Evolutionary conservation across 2,329 filamentous ascomycete genomes (phyloP).

Genomic region (Penicillium sp.): DNA sequence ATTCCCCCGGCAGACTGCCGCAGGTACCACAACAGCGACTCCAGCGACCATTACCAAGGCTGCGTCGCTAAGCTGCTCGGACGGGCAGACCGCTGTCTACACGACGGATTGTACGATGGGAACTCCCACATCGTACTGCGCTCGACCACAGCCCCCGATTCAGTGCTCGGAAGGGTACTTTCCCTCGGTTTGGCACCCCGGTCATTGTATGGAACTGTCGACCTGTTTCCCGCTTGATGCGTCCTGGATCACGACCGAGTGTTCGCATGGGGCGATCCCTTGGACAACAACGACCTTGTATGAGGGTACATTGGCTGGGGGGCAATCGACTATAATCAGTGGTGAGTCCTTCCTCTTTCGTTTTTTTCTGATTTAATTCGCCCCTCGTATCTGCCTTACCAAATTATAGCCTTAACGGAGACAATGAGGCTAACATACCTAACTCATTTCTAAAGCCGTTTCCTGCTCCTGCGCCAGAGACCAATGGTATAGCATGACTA

Average conservation of each 20-base stretch:
- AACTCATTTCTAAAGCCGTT: conserved; percentile 9
- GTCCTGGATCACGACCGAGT: conserved; percentile 25
- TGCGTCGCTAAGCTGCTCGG: conserved; percentile 15
- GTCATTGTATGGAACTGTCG: conserved; percentile 21
- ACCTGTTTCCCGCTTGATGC: conserved; percentile 26
- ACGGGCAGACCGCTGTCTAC: conserved; percentile 22
- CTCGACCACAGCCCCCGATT: conserved; percentile 17
- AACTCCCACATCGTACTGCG: conserved; percentile 23
- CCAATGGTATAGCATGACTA: conserved; percentile 25
- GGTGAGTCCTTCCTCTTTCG: conserved; percentile 8
- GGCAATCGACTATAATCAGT: conserved; percentile 19
- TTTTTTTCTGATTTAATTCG: background rate
- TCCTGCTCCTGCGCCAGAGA: conserved; percentile 22
- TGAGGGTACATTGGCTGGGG: conserved; percentile 21
- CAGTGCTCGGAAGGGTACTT: conserved; percentile 22
- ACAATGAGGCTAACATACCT: background rate
- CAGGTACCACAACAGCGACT: background rate
- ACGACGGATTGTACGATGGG: conserved; percentile 30
- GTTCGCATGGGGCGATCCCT: conserved; percentile 22
- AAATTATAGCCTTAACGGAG: background rate
- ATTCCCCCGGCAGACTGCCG: conserved; percentile 8
- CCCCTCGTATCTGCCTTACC: background rate
- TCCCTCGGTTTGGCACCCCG: conserved; percentile 26
- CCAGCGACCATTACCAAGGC: background rate
- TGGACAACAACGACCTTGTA: conserved; percentile 22